phyloP scores from a whole-genome alignment of 345 rosid genomes.

The Hirschfeldia incana region DNA sequence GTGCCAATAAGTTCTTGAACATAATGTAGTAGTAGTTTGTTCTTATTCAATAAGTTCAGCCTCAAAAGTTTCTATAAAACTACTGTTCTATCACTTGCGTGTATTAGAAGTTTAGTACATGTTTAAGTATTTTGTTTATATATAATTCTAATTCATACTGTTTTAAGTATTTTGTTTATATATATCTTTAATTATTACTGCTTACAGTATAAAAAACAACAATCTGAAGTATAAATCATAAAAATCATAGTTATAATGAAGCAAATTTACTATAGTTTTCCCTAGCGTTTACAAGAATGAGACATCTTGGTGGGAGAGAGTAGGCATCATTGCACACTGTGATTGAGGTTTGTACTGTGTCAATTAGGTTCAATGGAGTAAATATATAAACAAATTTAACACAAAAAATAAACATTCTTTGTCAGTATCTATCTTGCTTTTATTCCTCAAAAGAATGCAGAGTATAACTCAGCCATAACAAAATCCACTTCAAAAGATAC shows the following conservation, averaged over 20 bases:
- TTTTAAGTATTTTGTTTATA: not conserved
- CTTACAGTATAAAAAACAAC: not conserved
- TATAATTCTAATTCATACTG: not conserved
- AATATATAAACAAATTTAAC: not conserved
- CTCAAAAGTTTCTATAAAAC: not conserved
- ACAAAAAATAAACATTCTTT: slow-evolving; percentile 10
- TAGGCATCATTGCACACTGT: not conserved
- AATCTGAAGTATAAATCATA: not conserved
- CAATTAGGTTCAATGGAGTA: slow-evolving; percentile 7
- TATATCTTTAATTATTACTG: not conserved
- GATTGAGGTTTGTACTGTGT: slow-evolving; percentile 14
- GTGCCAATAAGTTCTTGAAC: slow-evolving; percentile 5
- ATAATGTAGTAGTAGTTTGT: not conserved
- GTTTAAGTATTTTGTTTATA: not conserved
- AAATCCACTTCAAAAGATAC: slow-evolving; percentile 15
- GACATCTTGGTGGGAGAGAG: too few relatives aligned
- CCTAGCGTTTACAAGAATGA: not conserved
- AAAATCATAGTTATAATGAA: too few relatives aligned
- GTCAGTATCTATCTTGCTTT: slow-evolving; percentile 22
- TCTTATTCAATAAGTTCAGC: not conserved
- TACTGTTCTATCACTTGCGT: not conserved
- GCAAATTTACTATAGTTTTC: not conserved
- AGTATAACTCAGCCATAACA: not conserved
- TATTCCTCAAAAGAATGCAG: slow-evolving; percentile 28
- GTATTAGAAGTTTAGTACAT: not conserved